These are phyloP conservation scores for Populus alba DNA, from an alignment of 345 rosid genomes.

Conservation along the genomic window DNA sequence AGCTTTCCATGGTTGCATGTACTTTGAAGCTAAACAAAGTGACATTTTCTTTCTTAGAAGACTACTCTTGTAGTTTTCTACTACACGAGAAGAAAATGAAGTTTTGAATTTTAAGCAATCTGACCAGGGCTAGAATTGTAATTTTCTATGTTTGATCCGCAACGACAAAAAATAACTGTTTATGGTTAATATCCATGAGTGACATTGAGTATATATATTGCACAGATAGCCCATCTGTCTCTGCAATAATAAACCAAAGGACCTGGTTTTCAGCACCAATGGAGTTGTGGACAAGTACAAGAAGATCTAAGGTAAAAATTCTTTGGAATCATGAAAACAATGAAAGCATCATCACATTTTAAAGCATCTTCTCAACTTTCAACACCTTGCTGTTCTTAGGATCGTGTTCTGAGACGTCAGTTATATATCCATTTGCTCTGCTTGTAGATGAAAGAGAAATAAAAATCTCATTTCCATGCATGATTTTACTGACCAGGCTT, in stretches of 20 bases:
- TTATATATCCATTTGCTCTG: background rate
- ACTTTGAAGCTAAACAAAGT: background rate
- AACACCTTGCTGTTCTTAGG: background rate
- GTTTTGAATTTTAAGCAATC: background rate
- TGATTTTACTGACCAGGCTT: background rate
- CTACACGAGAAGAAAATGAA: background rate
- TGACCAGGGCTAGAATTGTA: background rate
- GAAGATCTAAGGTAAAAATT: slow-evolving; percentile 12
- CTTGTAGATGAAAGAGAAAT: background rate
- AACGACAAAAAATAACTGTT: background rate
- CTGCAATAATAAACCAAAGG: background rate
- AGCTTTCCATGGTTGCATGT: background rate
- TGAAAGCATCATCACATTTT: background rate
- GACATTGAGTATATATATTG: background rate
- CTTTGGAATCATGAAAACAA: background rate
- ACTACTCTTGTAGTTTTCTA: background rate
- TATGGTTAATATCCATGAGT: background rate
- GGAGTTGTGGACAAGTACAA: slow-evolving; percentile 17
- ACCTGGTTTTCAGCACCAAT: background rate
- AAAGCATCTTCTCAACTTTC: background rate
- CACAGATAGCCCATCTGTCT: background rate
- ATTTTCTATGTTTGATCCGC: background rate
- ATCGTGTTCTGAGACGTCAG: background rate
- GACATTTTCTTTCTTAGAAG: slow-evolving; percentile 13
- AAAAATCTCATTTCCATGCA: background rate